These are phyloP conservation scores for Trametes sp. DNA, from an alignment of 1,284 basidiomycete species.

Conservation along the genomic window DNA sequence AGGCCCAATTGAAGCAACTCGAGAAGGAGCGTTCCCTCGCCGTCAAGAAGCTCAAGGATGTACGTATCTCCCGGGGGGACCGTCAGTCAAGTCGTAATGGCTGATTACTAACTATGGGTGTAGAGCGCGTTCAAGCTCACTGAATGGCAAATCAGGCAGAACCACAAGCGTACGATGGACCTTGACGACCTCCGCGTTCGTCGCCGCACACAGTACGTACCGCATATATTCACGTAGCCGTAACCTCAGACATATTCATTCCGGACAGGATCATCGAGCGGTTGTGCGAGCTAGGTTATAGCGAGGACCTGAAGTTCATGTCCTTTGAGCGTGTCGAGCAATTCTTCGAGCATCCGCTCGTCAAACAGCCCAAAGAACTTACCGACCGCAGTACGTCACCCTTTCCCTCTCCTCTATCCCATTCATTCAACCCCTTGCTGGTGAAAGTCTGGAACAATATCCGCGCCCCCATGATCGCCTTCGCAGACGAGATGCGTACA, in stretches of 20 bases:
- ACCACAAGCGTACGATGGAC: constrained; percentile 15
- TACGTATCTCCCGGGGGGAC: neutral
- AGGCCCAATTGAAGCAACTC: constrained; percentile 12
- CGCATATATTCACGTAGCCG: neutral
- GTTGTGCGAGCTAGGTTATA: constrained; percentile 17
- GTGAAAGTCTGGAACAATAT: constrained; percentile 35
- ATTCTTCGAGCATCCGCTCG: constrained; percentile 25
- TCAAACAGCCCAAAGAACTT: constrained; percentile 29
- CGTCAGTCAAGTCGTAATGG: neutral
- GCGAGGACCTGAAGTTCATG: constrained; percentile 22
- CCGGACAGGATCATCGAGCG: constrained; percentile 22
- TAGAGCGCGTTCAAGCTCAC: constrained; percentile 9
- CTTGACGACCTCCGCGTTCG: constrained; percentile 15
- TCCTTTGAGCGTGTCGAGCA: constrained; percentile 9
- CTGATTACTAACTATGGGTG: too few relatives aligned
- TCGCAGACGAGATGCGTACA: constrained; percentile 17
- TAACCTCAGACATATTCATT: neutral
- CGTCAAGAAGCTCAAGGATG: neutral
- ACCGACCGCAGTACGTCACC: constrained; percentile 29
- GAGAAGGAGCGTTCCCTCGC: constrained; percentile 1
- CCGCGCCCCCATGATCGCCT: constrained; percentile 27
- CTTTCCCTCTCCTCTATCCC: neutral
- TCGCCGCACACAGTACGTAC: constrained; percentile 16
- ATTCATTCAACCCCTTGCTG: neutral
- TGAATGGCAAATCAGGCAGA: constrained; percentile 18